Conservation (phyloP, 352 stramenopile genomes). For the Globisporangium ultimum region DNA sequence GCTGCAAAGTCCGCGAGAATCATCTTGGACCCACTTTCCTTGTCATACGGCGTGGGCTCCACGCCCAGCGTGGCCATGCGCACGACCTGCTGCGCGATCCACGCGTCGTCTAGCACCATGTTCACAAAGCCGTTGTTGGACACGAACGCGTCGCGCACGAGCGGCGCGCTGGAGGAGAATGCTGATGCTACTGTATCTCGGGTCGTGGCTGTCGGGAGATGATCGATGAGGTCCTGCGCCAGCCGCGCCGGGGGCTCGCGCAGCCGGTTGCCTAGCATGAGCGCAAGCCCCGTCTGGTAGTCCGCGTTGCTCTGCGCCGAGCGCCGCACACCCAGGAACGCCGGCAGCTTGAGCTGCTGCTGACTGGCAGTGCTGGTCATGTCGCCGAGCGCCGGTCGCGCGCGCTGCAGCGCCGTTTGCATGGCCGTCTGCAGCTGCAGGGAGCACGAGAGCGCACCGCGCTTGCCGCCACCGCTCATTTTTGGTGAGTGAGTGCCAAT, state of each 20-base stretch:
- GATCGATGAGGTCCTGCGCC: constrained; percentile 32
- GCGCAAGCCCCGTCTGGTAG: constrained; percentile 73
- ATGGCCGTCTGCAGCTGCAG: constrained; percentile 47
- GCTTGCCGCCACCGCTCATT: constrained; percentile 15
- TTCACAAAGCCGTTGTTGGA: constrained; percentile 79
- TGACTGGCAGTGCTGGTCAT: constrained; percentile 4
- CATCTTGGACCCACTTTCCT: constrained; percentile 12
- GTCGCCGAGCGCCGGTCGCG: constrained; percentile 27
- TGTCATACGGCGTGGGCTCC: constrained; percentile 2
- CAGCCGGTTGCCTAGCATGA: constrained; percentile 51
- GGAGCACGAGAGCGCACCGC: constrained; percentile 40
- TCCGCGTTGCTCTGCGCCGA: constrained; percentile 58
- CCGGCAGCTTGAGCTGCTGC: constrained; percentile 24
- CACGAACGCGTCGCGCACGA: constrained; percentile 48
- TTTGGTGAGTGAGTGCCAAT: background rate
- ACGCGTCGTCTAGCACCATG: constrained; percentile 65
- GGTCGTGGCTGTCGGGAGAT: background rate
- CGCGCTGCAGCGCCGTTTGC: constrained; percentile 29
- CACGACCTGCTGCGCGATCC: constrained; percentile 55
- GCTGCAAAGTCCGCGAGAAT: constrained; percentile 82
- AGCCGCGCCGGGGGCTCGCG: constrained; percentile 36
- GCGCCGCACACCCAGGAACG: constrained; percentile 57
- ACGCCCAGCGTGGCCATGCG: constrained; percentile 44
- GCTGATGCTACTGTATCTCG: background rate
- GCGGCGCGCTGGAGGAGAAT: background rate